Conservation (phyloP, 2,329 filamentous ascomycete genomes). For the Colletotrichum sp. region DNA sequence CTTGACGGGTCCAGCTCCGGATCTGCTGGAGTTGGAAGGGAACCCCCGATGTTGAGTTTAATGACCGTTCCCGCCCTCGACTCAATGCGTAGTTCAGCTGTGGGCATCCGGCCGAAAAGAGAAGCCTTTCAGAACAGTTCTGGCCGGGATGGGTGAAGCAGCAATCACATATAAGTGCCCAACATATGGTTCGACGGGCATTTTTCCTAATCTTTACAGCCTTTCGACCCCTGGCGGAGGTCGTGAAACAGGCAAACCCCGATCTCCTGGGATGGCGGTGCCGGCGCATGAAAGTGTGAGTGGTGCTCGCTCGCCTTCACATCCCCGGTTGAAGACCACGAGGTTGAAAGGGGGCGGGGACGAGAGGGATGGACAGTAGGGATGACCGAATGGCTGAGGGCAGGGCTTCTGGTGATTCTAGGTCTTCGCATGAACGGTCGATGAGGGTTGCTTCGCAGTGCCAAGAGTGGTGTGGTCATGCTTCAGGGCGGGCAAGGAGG, state of each 20-base stretch:
- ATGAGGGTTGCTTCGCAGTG: not conserved
- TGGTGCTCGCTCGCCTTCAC: constrained; percentile 1
- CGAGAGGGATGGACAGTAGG: constrained; percentile 4
- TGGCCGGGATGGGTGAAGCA: not conserved
- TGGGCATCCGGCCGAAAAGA: not conserved
- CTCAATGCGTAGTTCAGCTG: constrained; percentile 4
- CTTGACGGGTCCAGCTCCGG: not conserved
- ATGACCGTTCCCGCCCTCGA: not conserved
- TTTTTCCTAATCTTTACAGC: not conserved
- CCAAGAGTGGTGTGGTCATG: not conserved
- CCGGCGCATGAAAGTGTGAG: constrained; percentile 16
- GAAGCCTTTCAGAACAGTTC: not conserved
- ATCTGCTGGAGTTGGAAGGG: not conserved
- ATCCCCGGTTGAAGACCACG: not conserved
- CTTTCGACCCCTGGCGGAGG: not conserved
- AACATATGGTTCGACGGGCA: constrained; percentile 19
- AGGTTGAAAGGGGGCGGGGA: not conserved
- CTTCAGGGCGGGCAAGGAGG: not conserved
- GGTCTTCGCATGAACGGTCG: constrained; percentile 7
- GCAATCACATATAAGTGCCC: not conserved
- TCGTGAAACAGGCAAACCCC: constrained; percentile 4
- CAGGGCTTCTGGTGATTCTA: not conserved
- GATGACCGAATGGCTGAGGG: not conserved
- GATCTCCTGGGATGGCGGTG: not conserved
- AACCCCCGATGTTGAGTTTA: not conserved